Evolutionary conservation across 2,329 filamentous ascomycete genomes (phyloP).

Genomic region (Xylaria polymorpha): DNA sequence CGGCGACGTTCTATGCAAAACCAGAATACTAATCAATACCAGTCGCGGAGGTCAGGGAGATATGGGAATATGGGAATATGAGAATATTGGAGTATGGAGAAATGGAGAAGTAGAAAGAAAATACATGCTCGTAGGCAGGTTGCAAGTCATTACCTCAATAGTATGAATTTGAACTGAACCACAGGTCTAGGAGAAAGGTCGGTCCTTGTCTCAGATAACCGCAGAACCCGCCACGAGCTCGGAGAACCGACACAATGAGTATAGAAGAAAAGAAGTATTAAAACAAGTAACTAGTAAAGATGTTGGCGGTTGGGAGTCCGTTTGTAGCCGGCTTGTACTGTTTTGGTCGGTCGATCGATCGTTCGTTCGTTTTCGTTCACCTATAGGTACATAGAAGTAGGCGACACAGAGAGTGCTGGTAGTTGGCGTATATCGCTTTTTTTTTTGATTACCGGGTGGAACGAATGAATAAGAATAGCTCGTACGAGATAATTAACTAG

Average conservation of each 20-base stretch:
- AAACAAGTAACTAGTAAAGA: conserved; percentile 26
- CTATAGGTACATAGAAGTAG: conserved; percentile 3
- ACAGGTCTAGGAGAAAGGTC: conserved; percentile 1
- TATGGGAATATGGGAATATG: too few relatives aligned
- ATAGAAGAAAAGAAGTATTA: conserved; percentile 32
- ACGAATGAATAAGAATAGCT: conserved; percentile 11
- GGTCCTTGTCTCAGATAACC: conserved; percentile 29
- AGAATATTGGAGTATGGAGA: neutral
- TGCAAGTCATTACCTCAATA: conserved; percentile 27
- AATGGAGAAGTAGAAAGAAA: neutral
- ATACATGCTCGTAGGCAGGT: conserved; percentile 1
- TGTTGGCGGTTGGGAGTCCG: neutral
- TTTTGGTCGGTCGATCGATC: conserved; percentile 3
- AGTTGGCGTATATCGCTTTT: neutral
- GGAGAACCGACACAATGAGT: conserved; percentile 14
- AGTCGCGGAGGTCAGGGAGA: neutral
- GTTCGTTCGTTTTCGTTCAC: conserved; percentile 9
- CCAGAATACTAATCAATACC: conserved; percentile 18
- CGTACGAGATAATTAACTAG: conserved; percentile 22
- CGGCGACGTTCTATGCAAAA: conserved; percentile 22
- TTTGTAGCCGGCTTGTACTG: neutral
- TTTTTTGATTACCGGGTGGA: neutral
- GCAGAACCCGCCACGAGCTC: conserved; percentile 10
- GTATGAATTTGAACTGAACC: conserved; percentile 14
- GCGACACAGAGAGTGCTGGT: neutral